Percentiles rank a stretch among this genome's conserved stretches.
Evolutionary conservation across 1,139 yeast genomes (phyloP).

Genomic region (Yamadazyma blattariae): DNA sequence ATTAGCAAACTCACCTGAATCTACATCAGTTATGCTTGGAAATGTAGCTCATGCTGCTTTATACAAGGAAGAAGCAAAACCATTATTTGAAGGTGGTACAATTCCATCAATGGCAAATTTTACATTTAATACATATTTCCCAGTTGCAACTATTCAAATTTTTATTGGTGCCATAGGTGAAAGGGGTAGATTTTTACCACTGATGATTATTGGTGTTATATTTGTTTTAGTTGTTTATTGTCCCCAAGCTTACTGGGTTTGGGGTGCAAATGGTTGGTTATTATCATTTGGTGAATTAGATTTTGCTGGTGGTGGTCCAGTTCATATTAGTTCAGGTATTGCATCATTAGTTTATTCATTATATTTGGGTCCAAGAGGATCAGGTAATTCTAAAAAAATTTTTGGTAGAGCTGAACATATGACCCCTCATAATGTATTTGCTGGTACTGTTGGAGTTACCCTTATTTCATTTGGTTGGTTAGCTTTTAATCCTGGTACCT

Average conservation of each 20-base stretch:
- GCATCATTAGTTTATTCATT: conserved; percentile 93
- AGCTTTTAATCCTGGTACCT: conserved; percentile 96
- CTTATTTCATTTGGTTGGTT: conserved; percentile 98
- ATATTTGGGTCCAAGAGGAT: conserved; percentile 86
- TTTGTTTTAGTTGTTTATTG: conserved; percentile 95
- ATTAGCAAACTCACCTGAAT: conserved; percentile 71
- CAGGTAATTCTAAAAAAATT: conserved; percentile 52
- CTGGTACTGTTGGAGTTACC: conserved; percentile 68
- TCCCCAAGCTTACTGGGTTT: conserved; percentile 94
- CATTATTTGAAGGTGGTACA: conserved; percentile 52
- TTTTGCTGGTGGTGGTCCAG: conserved; percentile 99
- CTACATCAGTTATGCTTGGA: conserved; percentile 73
- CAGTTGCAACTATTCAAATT: conserved; percentile 83
- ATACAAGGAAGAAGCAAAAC: conserved; percentile 45
- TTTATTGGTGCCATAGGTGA: conserved; percentile 97
- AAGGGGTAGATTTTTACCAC: conserved; percentile 90
- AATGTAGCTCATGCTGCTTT: conserved; percentile 75
- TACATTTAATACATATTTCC: conserved; percentile 88
- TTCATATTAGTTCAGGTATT: conserved; percentile 89
- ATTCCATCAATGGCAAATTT: conserved; percentile 59
- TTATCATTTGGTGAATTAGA: conserved; percentile 78
- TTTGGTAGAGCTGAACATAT: conserved; percentile 4
- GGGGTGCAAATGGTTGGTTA: conserved; percentile 94
- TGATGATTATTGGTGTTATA: conserved; percentile 84
- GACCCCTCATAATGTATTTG: conserved; percentile 4